phyloP scores from a whole-genome alignment of 2,329 filamentous ascomycete species.

The Cercospora citrullina region DNA sequence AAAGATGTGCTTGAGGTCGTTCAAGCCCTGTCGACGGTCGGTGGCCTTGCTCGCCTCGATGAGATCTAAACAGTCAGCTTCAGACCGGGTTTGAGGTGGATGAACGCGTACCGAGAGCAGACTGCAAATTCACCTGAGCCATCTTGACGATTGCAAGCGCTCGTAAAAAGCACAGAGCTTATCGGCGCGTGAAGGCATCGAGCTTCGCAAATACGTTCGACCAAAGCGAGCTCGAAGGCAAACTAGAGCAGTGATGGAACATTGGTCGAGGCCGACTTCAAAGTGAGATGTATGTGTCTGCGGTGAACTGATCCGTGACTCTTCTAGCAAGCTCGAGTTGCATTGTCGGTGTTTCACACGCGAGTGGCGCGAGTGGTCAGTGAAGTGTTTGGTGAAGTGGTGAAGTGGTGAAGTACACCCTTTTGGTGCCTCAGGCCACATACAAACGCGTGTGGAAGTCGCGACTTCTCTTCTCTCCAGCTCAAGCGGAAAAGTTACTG shows the following conservation, averaged over 20 bases:
- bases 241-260: neutral
- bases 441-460: neutral
- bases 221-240: neutral
- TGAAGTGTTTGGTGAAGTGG: neutral
- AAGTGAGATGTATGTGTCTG: neutral
- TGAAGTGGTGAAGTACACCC: neutral
- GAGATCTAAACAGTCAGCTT: conserved; percentile 29
- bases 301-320: neutral
- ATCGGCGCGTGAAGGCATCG: conserved; percentile 11
- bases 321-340: neutral
- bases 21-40: conserved; percentile 54
- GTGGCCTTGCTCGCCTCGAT: conserved; percentile 47
- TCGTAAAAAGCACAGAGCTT: conserved; percentile 1
- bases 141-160: conserved; percentile 4
- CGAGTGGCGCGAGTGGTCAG: neutral
- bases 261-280: neutral
- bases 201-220: neutral
- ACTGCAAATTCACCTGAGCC: conserved; percentile 19
- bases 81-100: neutral
- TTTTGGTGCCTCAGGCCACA: neutral
- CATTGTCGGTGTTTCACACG: neutral
- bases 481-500: neutral
- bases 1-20: conserved; percentile 58
- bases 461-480: conserved; percentile 1
- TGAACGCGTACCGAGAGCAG: conserved; percentile 12